Percentiles rank a stretch among this genome's conserved stretches.
Evolutionary conservation across 2,329 filamentous ascomycete species (phyloP).

Genomic region (Fusarium palustre): DNA sequence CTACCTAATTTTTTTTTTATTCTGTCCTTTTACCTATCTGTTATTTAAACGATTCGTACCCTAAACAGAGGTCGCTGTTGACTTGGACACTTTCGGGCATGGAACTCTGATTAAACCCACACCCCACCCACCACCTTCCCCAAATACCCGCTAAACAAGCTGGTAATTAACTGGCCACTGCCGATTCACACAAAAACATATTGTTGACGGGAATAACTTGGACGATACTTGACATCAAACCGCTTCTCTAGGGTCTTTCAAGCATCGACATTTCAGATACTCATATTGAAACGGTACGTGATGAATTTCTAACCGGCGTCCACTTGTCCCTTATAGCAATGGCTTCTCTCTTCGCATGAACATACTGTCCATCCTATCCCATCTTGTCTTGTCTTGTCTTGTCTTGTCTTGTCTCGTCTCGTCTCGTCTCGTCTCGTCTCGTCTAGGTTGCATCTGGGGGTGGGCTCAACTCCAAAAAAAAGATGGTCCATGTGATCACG

Average conservation of each 20-base stretch:
- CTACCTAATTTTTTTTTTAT: slow-evolving; percentile 4
- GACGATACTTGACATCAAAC: background rate
- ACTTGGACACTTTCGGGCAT: slow-evolving; percentile 25
- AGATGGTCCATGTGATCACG: slow-evolving; percentile 43
- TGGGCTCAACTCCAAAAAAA: slow-evolving; percentile 37
- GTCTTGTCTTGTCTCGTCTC: too few species aligned
- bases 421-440: background rate
- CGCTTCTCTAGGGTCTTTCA: background rate
- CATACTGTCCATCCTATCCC: background rate
- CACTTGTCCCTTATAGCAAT: background rate
- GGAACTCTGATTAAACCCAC: slow-evolving; percentile 34
- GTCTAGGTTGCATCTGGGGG: slow-evolving; percentile 38
- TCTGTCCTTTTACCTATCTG: background rate
- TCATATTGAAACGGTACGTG: slow-evolving; percentile 24
- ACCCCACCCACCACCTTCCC: slow-evolving; percentile 29
- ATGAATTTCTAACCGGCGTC: background rate
- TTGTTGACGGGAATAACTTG: slow-evolving; percentile 7
- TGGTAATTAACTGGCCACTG: slow-evolving; percentile 36
- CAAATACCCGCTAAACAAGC: slow-evolving; percentile 43
- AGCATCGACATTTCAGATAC: background rate
- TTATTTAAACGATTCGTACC: background rate
- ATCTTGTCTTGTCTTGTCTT: background rate
- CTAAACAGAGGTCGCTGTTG: slow-evolving; percentile 23
- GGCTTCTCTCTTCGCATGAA: slow-evolving; percentile 21
- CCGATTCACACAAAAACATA: slow-evolving; percentile 39